Base-by-base conservation (phyloP, 2,329 filamentous ascomycete species). In the Cryphonectria carpinicola region DNA sequence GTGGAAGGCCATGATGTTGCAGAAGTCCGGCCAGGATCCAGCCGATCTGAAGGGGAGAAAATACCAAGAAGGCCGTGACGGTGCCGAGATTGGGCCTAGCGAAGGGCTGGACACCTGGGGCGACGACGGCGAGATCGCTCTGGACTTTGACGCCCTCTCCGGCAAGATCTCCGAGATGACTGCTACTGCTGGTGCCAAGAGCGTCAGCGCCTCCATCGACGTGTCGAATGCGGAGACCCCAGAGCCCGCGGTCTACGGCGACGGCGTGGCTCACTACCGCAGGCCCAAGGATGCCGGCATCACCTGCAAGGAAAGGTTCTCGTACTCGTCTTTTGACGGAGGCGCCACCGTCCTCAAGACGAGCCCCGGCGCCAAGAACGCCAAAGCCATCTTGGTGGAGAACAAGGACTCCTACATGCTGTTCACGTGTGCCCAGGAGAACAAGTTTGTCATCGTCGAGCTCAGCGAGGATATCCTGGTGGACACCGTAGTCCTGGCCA, bases 321-420 rank as follows among this genome's bases (percentile, higher is more conserved):
- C 97, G 68, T 99, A 97, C 81, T 94, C 96, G 8, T 98, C 95
- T 0, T 98, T 98, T 77, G 96, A 99, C 80, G 97, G 94, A 72
- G 96, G 96, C 14, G 96, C 96, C 17, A 98, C 94, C 0, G 89
- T 98, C 39, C 85, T 97, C 73, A 98, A 98, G 83, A 93, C 93
- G 2, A 97, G 97, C 77, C 85, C 88, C 4, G 91, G 95, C 73
- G 92, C 93, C 69, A 97, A 96, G 80, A 97, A 96, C 73, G 87
- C 94, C 22, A 97, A 94, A 71, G 91, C 95, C 19, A 92, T 99
- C 19, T 82, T 99, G 58, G 90, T 97, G 58, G 96, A 99, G 83
- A 98, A 98, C 82, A 98, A 98, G 82, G 96, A 99, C 81, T 95
- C 93, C 74, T 99, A 99, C 81, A 97, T 99, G 94, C 87, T 98